Percentiles rank a stretch among this genome's conserved stretches.
phyloP scores from a whole-genome alignment of 2,329 filamentous ascomycete genomes.

The Venturia oleaginea region DNA sequence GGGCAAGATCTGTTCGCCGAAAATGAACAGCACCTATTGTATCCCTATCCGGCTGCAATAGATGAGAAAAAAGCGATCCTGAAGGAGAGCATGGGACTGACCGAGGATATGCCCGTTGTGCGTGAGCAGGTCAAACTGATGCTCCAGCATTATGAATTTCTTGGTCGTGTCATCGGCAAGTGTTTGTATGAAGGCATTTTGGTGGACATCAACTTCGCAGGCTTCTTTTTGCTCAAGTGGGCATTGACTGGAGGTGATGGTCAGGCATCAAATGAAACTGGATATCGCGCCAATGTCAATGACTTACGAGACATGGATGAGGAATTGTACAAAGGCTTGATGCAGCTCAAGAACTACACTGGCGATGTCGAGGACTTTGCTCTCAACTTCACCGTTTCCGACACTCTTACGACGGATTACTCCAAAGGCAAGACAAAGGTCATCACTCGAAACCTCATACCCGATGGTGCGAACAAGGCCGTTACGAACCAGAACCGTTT shows the following conservation, averaged over 20 bases:
- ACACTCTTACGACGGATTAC: conserved; percentile 43
- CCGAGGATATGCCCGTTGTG: conserved; percentile 48
- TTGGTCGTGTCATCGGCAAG: conserved; percentile 88
- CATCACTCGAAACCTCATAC: conserved; percentile 65
- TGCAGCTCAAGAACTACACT: conserved; percentile 72
- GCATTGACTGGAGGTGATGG: conserved; percentile 59
- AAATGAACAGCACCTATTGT: conserved; percentile 78
- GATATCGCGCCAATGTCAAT: conserved; percentile 87
- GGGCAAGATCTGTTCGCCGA: conserved; percentile 63
- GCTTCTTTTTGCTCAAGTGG: conserved; percentile 97
- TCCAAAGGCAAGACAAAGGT: conserved; percentile 40
- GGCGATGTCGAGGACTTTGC: conserved; percentile 69
- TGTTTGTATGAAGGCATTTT: conserved; percentile 96
- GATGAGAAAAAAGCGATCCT: conserved; percentile 59
- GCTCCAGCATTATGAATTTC: conserved; percentile 74
- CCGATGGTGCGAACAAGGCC: conserved; percentile 62
- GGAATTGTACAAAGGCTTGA: conserved; percentile 77
- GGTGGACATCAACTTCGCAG: conserved; percentile 84
- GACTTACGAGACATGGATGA: conserved; percentile 89
- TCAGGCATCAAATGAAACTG: conserved; percentile 55
- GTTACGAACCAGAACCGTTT: conserved; percentile 91
- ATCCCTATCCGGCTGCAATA: conserved; percentile 72
- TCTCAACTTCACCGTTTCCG: conserved; percentile 83
- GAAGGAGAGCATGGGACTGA: conserved; percentile 37
- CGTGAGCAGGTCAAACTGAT: conserved; percentile 45